A percentile compares a stretch with the other conserved stretches of the same genome.
Evolutionary conservation across 805 yeast species (phyloP).

Genomic region (Ogataea nonfermentans): DNA sequence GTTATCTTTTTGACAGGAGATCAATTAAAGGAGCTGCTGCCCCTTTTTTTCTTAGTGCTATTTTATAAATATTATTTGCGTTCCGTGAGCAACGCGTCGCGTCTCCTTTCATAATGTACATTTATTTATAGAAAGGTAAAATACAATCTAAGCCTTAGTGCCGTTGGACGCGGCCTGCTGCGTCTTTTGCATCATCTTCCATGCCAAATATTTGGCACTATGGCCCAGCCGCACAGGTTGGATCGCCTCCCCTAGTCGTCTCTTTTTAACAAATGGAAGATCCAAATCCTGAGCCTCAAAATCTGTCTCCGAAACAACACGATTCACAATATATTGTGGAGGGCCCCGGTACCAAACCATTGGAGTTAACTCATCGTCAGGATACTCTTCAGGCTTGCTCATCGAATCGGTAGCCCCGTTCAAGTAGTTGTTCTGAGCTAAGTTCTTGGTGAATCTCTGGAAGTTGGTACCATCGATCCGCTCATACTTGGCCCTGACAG

Average conservation of each 20-base stretch:
- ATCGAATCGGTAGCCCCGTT: slow-evolving; percentile 17
- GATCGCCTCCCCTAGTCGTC: slow-evolving; percentile 22
- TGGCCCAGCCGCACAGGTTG: slow-evolving; percentile 56
- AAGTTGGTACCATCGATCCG: slow-evolving; percentile 35
- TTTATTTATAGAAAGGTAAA: slow-evolving; percentile 8
- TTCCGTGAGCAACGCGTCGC: slow-evolving; percentile 2
- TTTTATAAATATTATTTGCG: too few relatives aligned
- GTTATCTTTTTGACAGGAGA: too few relatives aligned
- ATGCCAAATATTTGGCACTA: slow-evolving; percentile 69
- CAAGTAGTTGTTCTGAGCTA: slow-evolving; percentile 23
- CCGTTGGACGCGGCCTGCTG: slow-evolving; percentile 1
- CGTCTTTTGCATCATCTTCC: slow-evolving; percentile 34
- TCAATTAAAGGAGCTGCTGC: too few relatives aligned
- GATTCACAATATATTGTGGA: slow-evolving; percentile 46
- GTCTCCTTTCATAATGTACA: slow-evolving; percentile 10
- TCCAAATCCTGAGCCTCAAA: slow-evolving; percentile 9
- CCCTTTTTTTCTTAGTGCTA: too few relatives aligned
- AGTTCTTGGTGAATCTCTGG: slow-evolving; percentile 24
- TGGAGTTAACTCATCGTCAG: slow-evolving; percentile 30
- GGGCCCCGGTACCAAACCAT: slow-evolving; percentile 70
- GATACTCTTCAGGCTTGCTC: slow-evolving; percentile 22
- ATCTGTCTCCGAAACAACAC: slow-evolving; percentile 32
- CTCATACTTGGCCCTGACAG: slow-evolving; percentile 33
- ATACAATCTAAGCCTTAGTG: slow-evolving; percentile 3
- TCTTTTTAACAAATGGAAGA: slow-evolving; percentile 23